phyloP scores from a whole-genome alignment of 2,329 filamentous ascomycete species.

The Fusarium sp. region DNA sequence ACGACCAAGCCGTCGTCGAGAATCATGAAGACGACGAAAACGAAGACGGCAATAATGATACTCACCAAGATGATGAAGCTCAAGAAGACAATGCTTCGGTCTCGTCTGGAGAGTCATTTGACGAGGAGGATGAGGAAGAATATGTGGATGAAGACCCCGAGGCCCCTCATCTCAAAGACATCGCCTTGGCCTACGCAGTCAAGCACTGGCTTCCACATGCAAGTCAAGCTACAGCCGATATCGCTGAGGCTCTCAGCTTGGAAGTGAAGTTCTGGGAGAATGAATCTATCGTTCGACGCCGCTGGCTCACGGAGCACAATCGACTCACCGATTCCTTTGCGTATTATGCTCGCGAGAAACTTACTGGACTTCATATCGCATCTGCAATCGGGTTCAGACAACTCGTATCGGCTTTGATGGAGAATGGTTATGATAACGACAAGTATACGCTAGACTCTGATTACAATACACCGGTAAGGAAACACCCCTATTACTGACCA shows the following conservation, averaged over 20 bases:
- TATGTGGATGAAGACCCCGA: conserved; percentile 43
- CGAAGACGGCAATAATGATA: conserved; percentile 21
- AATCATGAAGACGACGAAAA: not conserved
- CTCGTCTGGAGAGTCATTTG: not conserved
- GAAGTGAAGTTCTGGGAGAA: conserved; percentile 54
- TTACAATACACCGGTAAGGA: conserved; percentile 50
- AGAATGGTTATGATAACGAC: conserved; percentile 52
- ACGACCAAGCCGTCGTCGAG: not conserved
- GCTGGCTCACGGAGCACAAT: conserved; percentile 53
- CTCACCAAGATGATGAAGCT: not conserved
- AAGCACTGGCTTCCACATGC: conserved; percentile 57
- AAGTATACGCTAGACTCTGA: conserved; percentile 47
- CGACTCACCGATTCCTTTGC: conserved; percentile 48
- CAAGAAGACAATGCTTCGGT: not conserved
- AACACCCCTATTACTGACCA: accelerated
- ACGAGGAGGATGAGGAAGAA: conserved; percentile 17
- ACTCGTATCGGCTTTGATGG: conserved; percentile 52
- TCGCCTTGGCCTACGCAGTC: conserved; percentile 51
- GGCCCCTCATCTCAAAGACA: conserved; percentile 40
- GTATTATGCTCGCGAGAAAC: conserved; percentile 42
- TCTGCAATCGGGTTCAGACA: conserved; percentile 53
- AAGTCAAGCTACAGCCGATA: conserved; percentile 54
- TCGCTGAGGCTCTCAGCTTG: conserved; percentile 54
- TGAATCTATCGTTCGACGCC: conserved; percentile 50
- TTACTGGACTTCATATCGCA: conserved; percentile 54